Evolutionary conservation across 805 yeast genomes (phyloP), one percentile per base, ranked within the genome.

Genomic region (Candida ipomoeae): DNA sequence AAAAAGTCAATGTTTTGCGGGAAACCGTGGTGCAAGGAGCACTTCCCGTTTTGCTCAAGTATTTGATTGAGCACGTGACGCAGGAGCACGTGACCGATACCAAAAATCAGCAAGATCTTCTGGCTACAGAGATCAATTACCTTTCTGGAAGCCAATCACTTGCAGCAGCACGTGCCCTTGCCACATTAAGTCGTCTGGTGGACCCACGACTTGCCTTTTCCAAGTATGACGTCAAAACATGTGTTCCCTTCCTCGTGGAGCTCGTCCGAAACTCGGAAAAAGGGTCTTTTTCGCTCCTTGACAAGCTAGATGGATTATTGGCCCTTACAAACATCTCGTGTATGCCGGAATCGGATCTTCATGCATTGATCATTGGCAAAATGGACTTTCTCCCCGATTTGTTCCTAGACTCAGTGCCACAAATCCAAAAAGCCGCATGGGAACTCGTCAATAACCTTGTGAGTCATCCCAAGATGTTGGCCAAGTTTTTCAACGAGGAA

Each of bases 271-370:
- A 46, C 32, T 15, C 37, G 29, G 46, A 21, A 5, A 29, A 23
- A 17, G 42, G 49, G 20, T 31, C 34, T 15, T 3, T 47, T 3
- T 34, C 44, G 11, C 37, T 39, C 18, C 53, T 70, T 17, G 84
- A 80, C 50, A 73, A 76, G 18, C 78, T 76, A 55, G 85, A 83
- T 57, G 69, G 83, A 0, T 66, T 87, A 37, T 61, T 84, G 20
- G 88, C 91, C 0, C 70, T 87, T 29, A 87, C 92, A 1, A 87
- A 87, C 63, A 55, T 85, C 6, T 79, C 89, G 0, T 74, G 88
- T 0, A 32, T 48, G 17, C 52, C 73, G 1, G 70, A 70, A 10
- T 69, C 72, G 4, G 73, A 75, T 8, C 66, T 75, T 26, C 69
- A 64, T 11, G 67, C 74, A 5, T 63, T 67, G 41, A 63, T 69